Evolutionary conservation across 2,329 filamentous ascomycete species (phyloP), one percentile per base, ranked within the genome.

Genomic region (Colletotrichum plurivorum): DNA sequence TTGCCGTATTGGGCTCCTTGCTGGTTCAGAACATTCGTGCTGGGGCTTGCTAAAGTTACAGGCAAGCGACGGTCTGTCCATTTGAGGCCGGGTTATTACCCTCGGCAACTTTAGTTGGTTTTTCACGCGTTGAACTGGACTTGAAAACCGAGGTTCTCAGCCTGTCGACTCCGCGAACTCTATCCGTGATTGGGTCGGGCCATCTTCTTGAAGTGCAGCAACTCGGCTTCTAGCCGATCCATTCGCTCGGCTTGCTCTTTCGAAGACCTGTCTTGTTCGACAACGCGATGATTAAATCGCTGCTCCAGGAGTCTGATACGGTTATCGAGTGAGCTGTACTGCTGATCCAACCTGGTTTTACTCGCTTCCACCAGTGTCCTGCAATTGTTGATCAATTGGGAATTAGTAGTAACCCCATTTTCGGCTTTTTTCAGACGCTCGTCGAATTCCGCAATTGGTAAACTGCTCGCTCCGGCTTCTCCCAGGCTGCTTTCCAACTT

Each of bases 331-430:
- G 16, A 45, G 39, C 39, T 15, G 16, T 59, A 53, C 5, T 60
- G 54, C 25, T 69, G 66, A 25, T 56, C 66, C 6, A 65, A 13
- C 2, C 48, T 49, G 5, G 43, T 55, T 36, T 66, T 65, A 49
- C 48, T 66, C 7, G 51, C 54, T 36, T 66, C 66, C 9, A 69
- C 55, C n/a, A 69, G 22, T 6, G 55, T 66, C 52, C 61, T 69
- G 41, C 66, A 66, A 13, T 59, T 55, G 20, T 55, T 16, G 41
- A 69, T 60, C 18, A 69, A 51, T 22, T 49, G 39, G 16, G 22
- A 27, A 2, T 22, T 66, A 16, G 36, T 45, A 15, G 31, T 22
- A 16, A 55, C 36, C 39, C 43, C 43, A 39, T 59, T 49, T n/a
- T 66, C 66, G 27, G 65, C 60, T 25, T 22, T 60, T 10, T 16